A percentile compares a stretch with the other conserved stretches of the same genome.
Evolutionary conservation across 169 alveolate species (phyloP).

Genomic region (Eimeria praecox): DNA sequence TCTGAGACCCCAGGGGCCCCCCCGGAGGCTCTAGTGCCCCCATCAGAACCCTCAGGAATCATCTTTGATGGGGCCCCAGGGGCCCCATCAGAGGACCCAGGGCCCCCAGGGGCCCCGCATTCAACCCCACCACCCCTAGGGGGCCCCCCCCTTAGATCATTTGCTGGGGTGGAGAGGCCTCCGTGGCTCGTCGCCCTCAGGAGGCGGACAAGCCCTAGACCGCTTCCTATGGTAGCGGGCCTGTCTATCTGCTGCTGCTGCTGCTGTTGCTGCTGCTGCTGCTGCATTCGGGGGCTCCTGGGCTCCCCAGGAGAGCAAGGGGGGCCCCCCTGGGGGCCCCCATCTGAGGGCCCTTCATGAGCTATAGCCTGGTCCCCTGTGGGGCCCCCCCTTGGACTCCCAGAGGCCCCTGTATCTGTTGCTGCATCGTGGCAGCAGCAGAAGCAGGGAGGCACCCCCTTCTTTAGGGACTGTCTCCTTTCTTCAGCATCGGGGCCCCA

Average conservation of each 20-base stretch:
- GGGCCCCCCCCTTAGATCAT: neutral
- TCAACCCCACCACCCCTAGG: neutral
- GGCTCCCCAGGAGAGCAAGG: conserved; percentile 18
- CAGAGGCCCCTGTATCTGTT: neutral
- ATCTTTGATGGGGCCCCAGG: no score
- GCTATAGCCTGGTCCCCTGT: neutral
- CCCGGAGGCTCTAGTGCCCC: no score
- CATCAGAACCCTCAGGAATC: no score
- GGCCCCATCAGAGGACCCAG: neutral
- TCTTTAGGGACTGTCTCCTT: conserved; percentile 34
- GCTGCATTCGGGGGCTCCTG: neutral
- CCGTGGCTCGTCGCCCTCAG: conserved; percentile 13
- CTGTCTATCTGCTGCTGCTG: neutral
- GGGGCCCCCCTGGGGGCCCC: conserved; percentile 43
- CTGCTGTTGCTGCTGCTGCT: conserved; percentile 1
- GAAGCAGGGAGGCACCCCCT: conserved; percentile 51
- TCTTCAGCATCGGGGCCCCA: conserved; percentile 48
- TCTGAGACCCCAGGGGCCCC: neutral
- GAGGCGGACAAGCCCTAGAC: conserved; percentile 23
- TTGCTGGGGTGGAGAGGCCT: neutral
- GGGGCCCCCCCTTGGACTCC: neutral
- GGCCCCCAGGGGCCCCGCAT: neutral
- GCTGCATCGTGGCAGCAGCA: conserved; percentile 50
- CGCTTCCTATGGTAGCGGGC: neutral
- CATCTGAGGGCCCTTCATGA: neutral